Evolutionary conservation across 1,139 yeast genomes (phyloP).

Genomic region (Blastobotrys illinoisensis): DNA sequence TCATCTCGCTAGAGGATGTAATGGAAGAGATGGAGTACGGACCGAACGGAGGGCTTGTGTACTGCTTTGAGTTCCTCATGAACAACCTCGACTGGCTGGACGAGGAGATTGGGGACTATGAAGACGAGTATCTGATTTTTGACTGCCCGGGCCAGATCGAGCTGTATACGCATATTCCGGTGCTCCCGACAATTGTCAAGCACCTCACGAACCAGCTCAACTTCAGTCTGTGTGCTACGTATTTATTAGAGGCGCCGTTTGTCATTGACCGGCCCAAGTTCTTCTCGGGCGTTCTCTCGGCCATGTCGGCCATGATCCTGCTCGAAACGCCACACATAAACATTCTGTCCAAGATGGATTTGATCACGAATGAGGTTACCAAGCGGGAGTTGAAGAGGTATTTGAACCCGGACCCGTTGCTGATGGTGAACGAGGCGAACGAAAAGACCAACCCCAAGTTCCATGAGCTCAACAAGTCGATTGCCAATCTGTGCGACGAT

Average conservation of each 20-base stretch:
- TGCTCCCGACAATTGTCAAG: slow-evolving; percentile 77
- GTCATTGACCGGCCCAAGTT: slow-evolving; percentile 85
- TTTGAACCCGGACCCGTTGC: slow-evolving; percentile 84
- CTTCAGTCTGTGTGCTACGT: slow-evolving; percentile 87
- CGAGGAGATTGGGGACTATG: slow-evolving; percentile 88
- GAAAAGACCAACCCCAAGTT: slow-evolving; percentile 66
- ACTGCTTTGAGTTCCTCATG: slow-evolving; percentile 82
- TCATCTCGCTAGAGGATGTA: slow-evolving; percentile 89
- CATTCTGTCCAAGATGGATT: slow-evolving; percentile 77
- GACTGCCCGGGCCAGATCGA: slow-evolving; percentile 99
- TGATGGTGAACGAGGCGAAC: slow-evolving; percentile 50
- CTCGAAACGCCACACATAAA: slow-evolving; percentile 93
- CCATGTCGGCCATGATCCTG: slow-evolving; percentile 97
- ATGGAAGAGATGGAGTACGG: slow-evolving; percentile 94
- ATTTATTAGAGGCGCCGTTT: slow-evolving; percentile 89
- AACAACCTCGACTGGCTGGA: slow-evolving; percentile 94
- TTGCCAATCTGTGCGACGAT: slow-evolving; percentile 81
- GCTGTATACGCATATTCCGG: slow-evolving; percentile 90
- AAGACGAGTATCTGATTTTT: slow-evolving; percentile 87
- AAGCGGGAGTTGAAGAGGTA: slow-evolving; percentile 74
- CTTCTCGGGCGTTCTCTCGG: slow-evolving; percentile 91
- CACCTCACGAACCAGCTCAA: slow-evolving; percentile 75
- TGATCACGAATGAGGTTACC: slow-evolving; percentile 60
- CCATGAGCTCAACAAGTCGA: slow-evolving; percentile 66
- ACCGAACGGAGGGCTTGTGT: slow-evolving; percentile 90